Percentiles rank a stretch among this genome's conserved stretches.
Evolutionary conservation across 352 stramenopile species (phyloP).

Genomic region (Salisapilia sapeloensis): DNA sequence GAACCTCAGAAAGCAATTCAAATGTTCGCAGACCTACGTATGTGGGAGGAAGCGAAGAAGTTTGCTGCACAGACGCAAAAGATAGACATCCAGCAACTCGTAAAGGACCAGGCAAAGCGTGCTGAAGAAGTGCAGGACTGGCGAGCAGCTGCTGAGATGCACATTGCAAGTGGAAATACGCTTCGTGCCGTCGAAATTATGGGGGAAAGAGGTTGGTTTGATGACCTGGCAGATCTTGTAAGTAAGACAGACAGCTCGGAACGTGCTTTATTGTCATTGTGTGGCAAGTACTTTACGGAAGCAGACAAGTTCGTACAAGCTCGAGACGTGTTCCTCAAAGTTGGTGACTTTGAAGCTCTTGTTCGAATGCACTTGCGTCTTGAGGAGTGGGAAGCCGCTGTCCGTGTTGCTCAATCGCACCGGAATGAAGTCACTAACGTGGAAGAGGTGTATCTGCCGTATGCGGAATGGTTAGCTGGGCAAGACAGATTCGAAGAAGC

Average conservation of each 20-base stretch:
- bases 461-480: constrained; percentile 83
- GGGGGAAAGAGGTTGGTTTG: constrained; percentile 68
- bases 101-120: constrained; percentile 84
- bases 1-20: constrained; percentile 82
- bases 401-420: constrained; percentile 77
- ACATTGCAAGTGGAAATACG: constrained; percentile 72
- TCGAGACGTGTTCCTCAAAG: constrained; percentile 65
- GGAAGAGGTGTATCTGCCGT: constrained; percentile 84
- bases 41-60: constrained; percentile 90
- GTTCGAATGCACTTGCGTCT: constrained; percentile 82
- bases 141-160: constrained; percentile 84
- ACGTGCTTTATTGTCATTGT: constrained; percentile 25
- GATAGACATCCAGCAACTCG: constrained; percentile 79
- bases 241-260: constrained; percentile 30
- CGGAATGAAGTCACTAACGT: constrained; percentile 60
- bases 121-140: constrained; percentile 87
- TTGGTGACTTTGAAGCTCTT: constrained; percentile 68
- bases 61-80: constrained; percentile 68
- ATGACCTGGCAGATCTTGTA: constrained; percentile 72
- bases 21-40: constrained; percentile 85
- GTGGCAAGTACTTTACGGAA: constrained; percentile 48
- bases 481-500: constrained; percentile 89
- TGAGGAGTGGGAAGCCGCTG: constrained; percentile 86
- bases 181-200: constrained; percentile 76
- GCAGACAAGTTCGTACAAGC: constrained; percentile 61